phyloP scores from a whole-genome alignment of 495 filamentous ascomycete genomes.

The Daldinia caldariorum region DNA sequence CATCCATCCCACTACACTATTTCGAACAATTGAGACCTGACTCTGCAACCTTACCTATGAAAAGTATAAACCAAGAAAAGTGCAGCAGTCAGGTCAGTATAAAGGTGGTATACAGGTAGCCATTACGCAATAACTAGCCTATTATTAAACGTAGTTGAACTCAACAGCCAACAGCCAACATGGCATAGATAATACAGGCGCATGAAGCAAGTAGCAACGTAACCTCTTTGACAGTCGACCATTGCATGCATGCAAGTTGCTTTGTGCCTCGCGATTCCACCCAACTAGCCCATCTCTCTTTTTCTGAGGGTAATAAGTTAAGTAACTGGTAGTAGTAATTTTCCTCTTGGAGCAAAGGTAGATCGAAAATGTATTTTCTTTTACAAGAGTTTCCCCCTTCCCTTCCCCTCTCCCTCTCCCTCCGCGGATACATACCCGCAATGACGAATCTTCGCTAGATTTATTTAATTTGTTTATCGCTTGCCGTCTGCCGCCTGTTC shows the following conservation, averaged over 20 bases:
- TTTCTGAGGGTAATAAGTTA: background rate
- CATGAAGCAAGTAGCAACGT: conserved; percentile 7
- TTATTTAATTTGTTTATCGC: no score
- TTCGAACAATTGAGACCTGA: background rate
- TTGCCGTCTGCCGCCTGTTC: background rate
- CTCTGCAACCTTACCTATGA: no score
- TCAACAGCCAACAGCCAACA: conserved; percentile 14
- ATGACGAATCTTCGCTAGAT: background rate
- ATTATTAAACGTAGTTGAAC: conserved; percentile 30
- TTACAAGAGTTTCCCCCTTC: background rate
- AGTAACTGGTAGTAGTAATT: background rate
- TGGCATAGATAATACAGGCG: conserved; percentile 27
- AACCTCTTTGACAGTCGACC: no score
- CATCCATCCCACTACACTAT: no score
- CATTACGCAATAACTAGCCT: conserved; percentile 25
- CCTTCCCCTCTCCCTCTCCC: background rate
- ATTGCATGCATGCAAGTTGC: no score
- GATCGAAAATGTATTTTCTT: background rate
- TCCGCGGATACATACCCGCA: background rate
- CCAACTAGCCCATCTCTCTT: background rate
- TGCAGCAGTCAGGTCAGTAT: no score
- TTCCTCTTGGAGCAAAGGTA: background rate
- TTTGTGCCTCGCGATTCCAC: background rate
- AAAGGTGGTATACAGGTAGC: background rate
- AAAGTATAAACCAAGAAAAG: background rate